phyloP scores from a whole-genome alignment of 148 eudicot genomes.

The Simmondsia chinensis region DNA sequence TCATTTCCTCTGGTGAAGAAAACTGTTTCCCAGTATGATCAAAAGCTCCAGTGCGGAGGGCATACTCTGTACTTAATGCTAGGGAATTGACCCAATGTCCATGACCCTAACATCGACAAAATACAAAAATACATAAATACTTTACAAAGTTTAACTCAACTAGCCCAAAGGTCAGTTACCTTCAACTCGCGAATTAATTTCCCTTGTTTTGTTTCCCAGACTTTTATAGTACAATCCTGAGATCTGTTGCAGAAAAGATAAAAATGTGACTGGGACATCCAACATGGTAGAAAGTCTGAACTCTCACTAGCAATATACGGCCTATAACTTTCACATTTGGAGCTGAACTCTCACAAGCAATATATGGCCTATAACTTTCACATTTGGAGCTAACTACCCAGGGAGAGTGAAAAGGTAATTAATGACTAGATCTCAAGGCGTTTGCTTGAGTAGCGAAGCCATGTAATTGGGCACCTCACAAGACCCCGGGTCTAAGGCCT shows the following conservation, averaged over 20 bases:
- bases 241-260: slow-evolving; percentile 44
- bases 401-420: no score
- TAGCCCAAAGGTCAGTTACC: no score
- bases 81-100: slow-evolving; percentile 96
- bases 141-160: no score
- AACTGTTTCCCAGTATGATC: slow-evolving; percentile 73
- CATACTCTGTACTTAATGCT: slow-evolving; percentile 96
- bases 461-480: no score
- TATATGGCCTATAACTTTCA: no score
- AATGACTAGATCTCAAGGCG: no score
- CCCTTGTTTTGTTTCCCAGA: slow-evolving; percentile 89
- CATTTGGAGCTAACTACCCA: no score
- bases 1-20: slow-evolving; percentile 89
- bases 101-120: slow-evolving; percentile 51
- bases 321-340: no score
- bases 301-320: background rate
- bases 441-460: no score
- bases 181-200: slow-evolving; percentile 86
- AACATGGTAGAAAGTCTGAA: background rate
- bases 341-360: no score
- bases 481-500: no score
- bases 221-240: slow-evolving; percentile 91
- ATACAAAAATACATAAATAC: slow-evolving; percentile 2
- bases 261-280: slow-evolving; percentile 7
- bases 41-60: slow-evolving; percentile 90